Conservation (phyloP, 2,329 filamentous ascomycete species). For the Botrytis squamosa region DNA sequence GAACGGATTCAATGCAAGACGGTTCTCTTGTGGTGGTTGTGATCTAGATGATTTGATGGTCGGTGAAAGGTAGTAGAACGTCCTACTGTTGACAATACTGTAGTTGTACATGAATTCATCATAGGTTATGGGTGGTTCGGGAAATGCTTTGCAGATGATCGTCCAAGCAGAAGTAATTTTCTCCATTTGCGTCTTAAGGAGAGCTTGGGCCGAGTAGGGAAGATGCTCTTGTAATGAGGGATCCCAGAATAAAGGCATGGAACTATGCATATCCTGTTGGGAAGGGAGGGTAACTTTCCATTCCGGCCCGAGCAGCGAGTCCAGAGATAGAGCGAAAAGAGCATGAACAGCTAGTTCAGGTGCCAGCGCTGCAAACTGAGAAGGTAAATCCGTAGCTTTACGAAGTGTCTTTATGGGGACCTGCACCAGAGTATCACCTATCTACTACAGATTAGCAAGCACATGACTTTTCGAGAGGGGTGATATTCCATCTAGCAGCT, state of each 20-base stretch:
- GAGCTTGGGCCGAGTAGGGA: conserved; percentile 44
- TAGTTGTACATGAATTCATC: conserved; percentile 54
- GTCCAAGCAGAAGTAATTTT: conserved; percentile 54
- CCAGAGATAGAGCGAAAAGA: conserved; percentile 66
- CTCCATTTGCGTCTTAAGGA: conserved; percentile 55
- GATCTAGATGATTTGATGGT: conserved; percentile 41
- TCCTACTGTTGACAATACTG: conserved; percentile 61
- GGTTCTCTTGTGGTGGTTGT: conserved; percentile 50
- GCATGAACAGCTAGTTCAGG: conserved; percentile 60
- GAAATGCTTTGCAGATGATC: conserved; percentile 43
- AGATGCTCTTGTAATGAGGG: conserved; percentile 45
- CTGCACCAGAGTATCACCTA: conserved; percentile 8
- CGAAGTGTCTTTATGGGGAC: conserved; percentile 14
- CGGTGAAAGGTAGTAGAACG: conserved; percentile 53
- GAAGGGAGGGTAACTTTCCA: conserved; percentile 71
- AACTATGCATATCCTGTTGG: conserved; percentile 55
- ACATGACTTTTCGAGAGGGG: not conserved
- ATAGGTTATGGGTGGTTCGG: conserved; percentile 39
- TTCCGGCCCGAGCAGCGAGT: conserved; percentile 48
- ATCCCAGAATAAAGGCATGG: conserved; percentile 58
- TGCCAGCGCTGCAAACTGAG: not conserved
- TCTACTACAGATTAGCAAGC: conserved; percentile 18
- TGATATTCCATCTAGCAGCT: not conserved
- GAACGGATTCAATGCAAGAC: conserved; percentile 68
- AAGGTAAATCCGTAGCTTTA: conserved; percentile 13